Evolutionary conservation across 805 yeast genomes (phyloP), one percentile per base, ranked within the genome.

Genomic region (Kodamaea restingae): DNA sequence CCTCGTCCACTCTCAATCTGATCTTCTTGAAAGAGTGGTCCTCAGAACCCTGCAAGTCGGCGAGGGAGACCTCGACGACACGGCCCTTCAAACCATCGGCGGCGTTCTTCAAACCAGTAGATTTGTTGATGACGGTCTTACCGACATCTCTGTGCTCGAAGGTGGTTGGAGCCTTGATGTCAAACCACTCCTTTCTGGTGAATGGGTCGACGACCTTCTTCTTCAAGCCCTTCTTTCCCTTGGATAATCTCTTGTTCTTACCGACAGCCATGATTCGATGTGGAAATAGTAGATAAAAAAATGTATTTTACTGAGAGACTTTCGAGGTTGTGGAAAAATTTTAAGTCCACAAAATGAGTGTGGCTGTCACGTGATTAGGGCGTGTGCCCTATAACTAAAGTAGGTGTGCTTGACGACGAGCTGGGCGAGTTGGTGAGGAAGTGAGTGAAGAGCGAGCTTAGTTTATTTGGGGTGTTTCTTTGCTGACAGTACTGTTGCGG

Each of bases 181-280:
- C 95, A 73, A 78, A 90, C 98, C 98, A 91, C 64, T 90, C 98
- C 78, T 91, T 91, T 76, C 90, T 88, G 83, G 96, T 80, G 93
- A 91, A 91, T 69, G 98, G 98, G 81, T 91, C 98, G 59, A 88
- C 95, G 69, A 86, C 93, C 84, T 84, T 91, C 95, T 91, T 93
- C 95, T 91, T 91, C 73, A 88, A 77, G 67, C 98, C 97, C 77
- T 91, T 91, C 88, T 84, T 84, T 67, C 93, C 91, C 70, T 76
- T 76, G 70, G 82, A 78, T 63, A 84, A 79, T 79, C 91, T 85
- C 82, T 84, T 84, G 73, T 84, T 84, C 79, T 84, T 84, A 64
- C 91, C 91, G 29, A 46, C 50, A 44, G 50, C 50, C 50, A 46
- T 46, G 31, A 33, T 40, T 35, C 26, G 27, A 25, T 18, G 38